Base-by-base conservation (phyloP, 2,329 filamentous ascomycete species). In the Hypomyces rosellus region DNA sequence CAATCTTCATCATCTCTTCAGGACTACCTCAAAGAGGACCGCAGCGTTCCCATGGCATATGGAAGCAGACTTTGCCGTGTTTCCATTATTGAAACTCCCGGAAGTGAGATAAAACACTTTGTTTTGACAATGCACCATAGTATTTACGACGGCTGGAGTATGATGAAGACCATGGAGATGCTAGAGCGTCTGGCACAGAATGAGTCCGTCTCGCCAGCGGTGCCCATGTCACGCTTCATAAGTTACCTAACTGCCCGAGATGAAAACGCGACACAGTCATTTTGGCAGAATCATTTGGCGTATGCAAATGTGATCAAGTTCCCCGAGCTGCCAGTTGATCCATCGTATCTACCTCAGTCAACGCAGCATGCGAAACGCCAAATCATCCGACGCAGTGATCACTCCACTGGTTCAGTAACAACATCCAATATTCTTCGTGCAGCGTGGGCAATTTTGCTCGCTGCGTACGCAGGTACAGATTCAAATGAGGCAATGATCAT, bases 401-500 rank as follows among this genome's bases (percentile, higher is more conserved):
- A n/a, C 5, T 13, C 16, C 8, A 5, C 14, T 12, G n/a, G 7
- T 11, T 37, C 22, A n/a, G 38, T 48, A 7, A 42, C 46, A 25
- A 48, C 30, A 14, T 33, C 46, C 5, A 48, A 15, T 5, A 34
- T 48, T 4, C 38, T 48, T 11, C 38, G 46, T 1, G 46, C 46
- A 1, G 39, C 46, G 3, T 48, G 46, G 46, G 46, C 37, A 13
- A 11, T 43, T 34, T n/a, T 48, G 4, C n/a, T 48, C 25, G 46
- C 46, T 14, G 25, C 38, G 3, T 34, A 48, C 39, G 15, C 46
- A 2, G 46, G 39, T 25, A 25, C 46, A 20, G 46, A 48, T 22
- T 20, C 25, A 22, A 25, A 25, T 25, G 42, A 45, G 41, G 48
- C 60, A 2, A 6, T 59, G 11, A 61, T 59, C 22, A 61, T 57